Evolutionary conservation across 768 basidiomycete species (phyloP).

Genomic region (Auriculariales sp.): DNA sequence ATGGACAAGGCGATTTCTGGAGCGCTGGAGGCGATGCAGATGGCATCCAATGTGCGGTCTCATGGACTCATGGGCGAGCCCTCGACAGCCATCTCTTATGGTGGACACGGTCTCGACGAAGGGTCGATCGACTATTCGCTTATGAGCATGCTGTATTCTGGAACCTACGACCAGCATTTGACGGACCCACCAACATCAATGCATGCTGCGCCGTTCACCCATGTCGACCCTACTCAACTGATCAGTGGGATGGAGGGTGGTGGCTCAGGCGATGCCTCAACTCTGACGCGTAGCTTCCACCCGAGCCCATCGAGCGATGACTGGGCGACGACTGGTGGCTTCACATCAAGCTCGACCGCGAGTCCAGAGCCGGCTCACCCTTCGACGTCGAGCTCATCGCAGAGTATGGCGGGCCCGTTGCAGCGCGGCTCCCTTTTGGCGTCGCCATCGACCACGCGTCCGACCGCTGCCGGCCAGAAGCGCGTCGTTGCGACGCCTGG

Average conservation of each 20-base stretch:
- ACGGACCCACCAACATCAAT: constrained; percentile 15
- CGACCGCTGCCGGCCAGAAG: constrained; percentile 2
- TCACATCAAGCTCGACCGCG: constrained; percentile 34
- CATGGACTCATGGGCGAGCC: constrained; percentile 1
- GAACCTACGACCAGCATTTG: constrained; percentile 29
- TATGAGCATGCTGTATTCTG: constrained; percentile 50
- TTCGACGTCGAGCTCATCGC: constrained; percentile 18
- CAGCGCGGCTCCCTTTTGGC: background rate
- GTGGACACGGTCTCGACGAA: background rate
- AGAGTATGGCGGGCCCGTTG: background rate
- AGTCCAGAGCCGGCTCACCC: constrained; percentile 16
- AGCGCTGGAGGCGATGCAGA: background rate
- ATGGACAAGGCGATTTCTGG: background rate
- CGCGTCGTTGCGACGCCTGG: background rate
- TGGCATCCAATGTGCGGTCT: too few relatives aligned
- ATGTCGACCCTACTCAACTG: constrained; percentile 90
- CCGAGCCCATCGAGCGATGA: constrained; percentile 72
- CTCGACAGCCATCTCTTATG: too few relatives aligned
- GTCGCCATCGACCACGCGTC: constrained; percentile 2
- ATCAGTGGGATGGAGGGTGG: constrained; percentile 29
- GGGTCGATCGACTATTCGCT: constrained; percentile 30
- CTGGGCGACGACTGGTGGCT: constrained; percentile 51
- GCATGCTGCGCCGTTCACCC: constrained; percentile 49
- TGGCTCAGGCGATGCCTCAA: constrained; percentile 19
- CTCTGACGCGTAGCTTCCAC: constrained; percentile 25